Conservation (phyloP, 805 yeast genomes). For the Starmerella powellii region DNA sequence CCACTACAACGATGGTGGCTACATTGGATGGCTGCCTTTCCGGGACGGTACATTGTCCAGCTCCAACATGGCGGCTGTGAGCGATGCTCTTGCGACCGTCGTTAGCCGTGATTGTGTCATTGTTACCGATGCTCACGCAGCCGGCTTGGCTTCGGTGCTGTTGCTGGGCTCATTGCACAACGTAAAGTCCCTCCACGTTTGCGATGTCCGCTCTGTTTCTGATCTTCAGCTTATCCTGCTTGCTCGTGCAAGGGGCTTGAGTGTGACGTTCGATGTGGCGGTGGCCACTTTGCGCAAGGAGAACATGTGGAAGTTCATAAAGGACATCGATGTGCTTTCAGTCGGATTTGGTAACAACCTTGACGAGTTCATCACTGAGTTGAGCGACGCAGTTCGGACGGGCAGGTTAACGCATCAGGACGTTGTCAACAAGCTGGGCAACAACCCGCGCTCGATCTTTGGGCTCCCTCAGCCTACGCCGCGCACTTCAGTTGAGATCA, state of each 20-base stretch:
- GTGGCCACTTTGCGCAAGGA: slow-evolving; percentile 61
- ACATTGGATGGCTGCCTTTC: slow-evolving; percentile 56
- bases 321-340: slow-evolving; percentile 71
- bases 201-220: slow-evolving; percentile 67
- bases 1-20: slow-evolving; percentile 55
- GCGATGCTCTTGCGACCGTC: slow-evolving; percentile 56
- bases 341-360: slow-evolving; percentile 70
- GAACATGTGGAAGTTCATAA: slow-evolving; percentile 67
- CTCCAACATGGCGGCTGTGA: slow-evolving; percentile 30
- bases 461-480: slow-evolving; percentile 57
- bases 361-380: slow-evolving; percentile 67
- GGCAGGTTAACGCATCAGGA: slow-evolving; percentile 62
- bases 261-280: slow-evolving; percentile 82
- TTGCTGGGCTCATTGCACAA: slow-evolving; percentile 77
- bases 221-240: slow-evolving; percentile 74
- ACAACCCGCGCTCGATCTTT: slow-evolving; percentile 71
- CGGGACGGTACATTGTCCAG: slow-evolving; percentile 33
- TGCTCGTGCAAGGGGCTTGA: slow-evolving; percentile 70
- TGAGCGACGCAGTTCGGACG: slow-evolving; percentile 65
- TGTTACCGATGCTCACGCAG: slow-evolving; percentile 81
- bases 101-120: slow-evolving; percentile 74
- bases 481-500: slow-evolving; percentile 62
- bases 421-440: slow-evolving; percentile 60
- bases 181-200: slow-evolving; percentile 67
- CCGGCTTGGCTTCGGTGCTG: slow-evolving; percentile 85